These are phyloP conservation scores for Usnea hakonensis DNA, from an alignment of 495 filamentous ascomycete species.

Conservation along the genomic window DNA sequence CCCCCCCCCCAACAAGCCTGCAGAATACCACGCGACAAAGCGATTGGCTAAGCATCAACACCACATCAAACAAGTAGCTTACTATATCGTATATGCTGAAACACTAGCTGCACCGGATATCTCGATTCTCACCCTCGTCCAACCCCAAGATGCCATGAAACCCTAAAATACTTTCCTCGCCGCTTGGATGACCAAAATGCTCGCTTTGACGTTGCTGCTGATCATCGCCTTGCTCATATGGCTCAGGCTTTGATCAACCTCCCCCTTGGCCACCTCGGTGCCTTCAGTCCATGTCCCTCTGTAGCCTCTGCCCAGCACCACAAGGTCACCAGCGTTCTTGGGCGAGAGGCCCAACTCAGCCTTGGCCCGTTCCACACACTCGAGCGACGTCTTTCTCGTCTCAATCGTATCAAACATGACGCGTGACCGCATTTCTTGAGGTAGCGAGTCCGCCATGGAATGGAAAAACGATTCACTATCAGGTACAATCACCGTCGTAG, in stretches of 20 bases:
- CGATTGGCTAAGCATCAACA: no score
- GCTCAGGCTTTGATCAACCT: conserved; percentile 58
- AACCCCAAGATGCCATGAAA: neutral
- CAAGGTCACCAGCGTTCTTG: conserved; percentile 68
- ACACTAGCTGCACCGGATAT: no score
- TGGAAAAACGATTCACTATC: conserved; percentile 47
- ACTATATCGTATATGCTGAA: no score
- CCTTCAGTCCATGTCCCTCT: neutral
- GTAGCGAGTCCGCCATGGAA: conserved; percentile 53
- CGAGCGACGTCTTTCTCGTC: conserved; percentile 1
- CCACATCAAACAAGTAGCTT: no score
- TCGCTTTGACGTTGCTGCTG: conserved; percentile 54
- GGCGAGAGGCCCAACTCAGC: conserved; percentile 53
- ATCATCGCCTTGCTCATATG: conserved; percentile 57
- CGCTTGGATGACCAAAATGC: conserved; percentile 73
- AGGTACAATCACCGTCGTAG: neutral
- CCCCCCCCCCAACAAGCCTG: no score
- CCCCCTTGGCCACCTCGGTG: conserved; percentile 30
- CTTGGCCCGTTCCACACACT: conserved; percentile 35
- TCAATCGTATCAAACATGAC: conserved; percentile 46
- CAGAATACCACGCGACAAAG: no score
- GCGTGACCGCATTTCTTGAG: conserved; percentile 47
- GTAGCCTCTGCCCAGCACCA: conserved; percentile 61
- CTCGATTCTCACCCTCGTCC: neutral
- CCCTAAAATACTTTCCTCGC: conserved; percentile 25